phyloP scores from a whole-genome alignment of 768 basidiomycete genomes.

The Phaeotremella fagi region DNA sequence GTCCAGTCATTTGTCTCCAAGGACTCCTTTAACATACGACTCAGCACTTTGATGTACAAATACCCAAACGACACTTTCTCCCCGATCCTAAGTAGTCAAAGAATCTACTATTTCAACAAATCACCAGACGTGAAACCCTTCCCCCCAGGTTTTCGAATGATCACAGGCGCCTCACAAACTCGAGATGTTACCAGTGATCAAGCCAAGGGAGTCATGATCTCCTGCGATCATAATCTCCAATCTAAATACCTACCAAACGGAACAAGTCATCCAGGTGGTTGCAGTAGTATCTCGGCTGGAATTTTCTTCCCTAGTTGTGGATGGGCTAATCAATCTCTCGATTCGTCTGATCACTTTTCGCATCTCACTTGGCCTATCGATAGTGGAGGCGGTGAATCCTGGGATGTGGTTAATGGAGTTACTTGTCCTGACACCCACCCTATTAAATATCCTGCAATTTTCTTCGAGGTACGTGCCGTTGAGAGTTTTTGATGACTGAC shows the following conservation, averaged over 20 bases:
- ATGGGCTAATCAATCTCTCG: constrained; percentile 17
- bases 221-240: constrained; percentile 31
- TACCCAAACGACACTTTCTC: constrained; percentile 40
- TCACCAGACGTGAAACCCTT: constrained; percentile 29
- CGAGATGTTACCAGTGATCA: constrained; percentile 9
- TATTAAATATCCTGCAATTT: constrained; percentile 35
- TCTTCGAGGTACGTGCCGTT: constrained; percentile 22
- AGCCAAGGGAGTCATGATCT: constrained; percentile 27
- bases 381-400: constrained; percentile 1
- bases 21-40: too few species aligned
- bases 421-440: constrained; percentile 23
- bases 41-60: constrained; percentile 29
- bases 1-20: constrained; percentile 7
- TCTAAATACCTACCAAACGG: constrained; percentile 28
- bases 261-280: constrained; percentile 26
- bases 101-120: constrained; percentile 47
- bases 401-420: constrained; percentile 17
- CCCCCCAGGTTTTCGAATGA: constrained; percentile 37
- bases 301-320: constrained; percentile 41
- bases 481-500: not conserved
- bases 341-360: constrained; percentile 38
- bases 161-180: constrained; percentile 21
- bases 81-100: constrained; percentile 24
- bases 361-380: constrained; percentile 39
- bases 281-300: constrained; percentile 15